These are phyloP conservation scores for Amyloporia xantha DNA, from an alignment of 768 basidiomycete genomes.

Conservation along the genomic window DNA sequence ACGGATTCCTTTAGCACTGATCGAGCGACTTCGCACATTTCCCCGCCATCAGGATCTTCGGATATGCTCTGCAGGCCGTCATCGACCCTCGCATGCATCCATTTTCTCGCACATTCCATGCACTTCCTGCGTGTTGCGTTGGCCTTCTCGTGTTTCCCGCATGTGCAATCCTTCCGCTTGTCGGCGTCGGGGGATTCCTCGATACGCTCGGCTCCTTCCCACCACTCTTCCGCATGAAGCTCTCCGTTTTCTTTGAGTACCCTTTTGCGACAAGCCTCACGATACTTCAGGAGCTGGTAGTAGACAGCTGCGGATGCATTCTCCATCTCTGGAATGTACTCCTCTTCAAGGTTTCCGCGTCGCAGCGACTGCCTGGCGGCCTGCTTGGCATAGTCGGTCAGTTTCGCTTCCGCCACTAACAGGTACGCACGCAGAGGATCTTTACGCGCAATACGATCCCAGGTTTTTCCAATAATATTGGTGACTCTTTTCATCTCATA, in stretches of 20 bases:
- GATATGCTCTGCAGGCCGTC: neutral
- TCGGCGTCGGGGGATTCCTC: neutral
- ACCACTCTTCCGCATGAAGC: neutral
- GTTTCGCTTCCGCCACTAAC: neutral
- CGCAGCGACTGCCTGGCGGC: neutral
- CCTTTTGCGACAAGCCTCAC: neutral
- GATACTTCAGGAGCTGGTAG: conserved; percentile 6
- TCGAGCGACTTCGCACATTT: neutral
- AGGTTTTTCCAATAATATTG: neutral
- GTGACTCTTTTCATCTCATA: neutral
- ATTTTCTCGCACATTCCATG: neutral
- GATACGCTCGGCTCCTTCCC: neutral
- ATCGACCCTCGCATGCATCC: neutral
- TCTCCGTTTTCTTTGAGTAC: neutral
- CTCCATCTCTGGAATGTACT: conserved; percentile 8
- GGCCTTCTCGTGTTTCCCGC: neutral
- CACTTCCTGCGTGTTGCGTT: neutral
- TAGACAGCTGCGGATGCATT: conserved; percentile 2
- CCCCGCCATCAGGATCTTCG: neutral
- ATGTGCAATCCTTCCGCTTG: neutral
- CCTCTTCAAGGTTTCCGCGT: neutral
- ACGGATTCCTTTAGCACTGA: neutral
- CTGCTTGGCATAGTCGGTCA: neutral
- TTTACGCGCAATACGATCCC: neutral
- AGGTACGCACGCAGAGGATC: conserved; percentile 1